Base-by-base conservation (phyloP, 768 basidiomycete genomes). In the Leccinum ochraceum region DNA sequence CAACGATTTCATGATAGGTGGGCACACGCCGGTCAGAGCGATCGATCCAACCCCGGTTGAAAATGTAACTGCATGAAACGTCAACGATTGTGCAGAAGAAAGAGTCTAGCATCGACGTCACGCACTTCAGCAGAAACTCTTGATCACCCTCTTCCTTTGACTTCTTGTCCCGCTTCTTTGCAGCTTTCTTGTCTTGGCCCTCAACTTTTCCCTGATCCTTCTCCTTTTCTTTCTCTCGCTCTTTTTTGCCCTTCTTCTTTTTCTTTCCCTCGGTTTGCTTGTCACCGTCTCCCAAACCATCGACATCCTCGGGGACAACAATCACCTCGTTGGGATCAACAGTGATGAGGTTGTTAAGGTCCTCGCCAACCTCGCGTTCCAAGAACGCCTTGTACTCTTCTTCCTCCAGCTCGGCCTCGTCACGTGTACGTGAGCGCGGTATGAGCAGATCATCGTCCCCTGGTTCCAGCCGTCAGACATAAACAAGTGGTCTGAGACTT, bases 31-130 rank as follows among this genome's bases (percentile, higher is more conserved):
- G 80, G 22, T 83, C 77, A 2, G 87, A 80, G 53, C 82, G 85
- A 74, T 98, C 97, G 53, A 99, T 87, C 97, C 97, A 99, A 1
- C 96, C 97, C 30, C 97, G 92, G 73, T 96, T 95, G 22, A 98
- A 80, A 64, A 99, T 97, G 74, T 97, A 99, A 74, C 95, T 98
- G 67, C 5, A 8, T 1, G 42, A 56, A 56, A 36, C 3, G 54
- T 63, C 53, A 64, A 24, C 53, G 28, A 8, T 39, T 39, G 37
- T 50, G 46, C 8, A 36, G 34, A 46, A 17, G 16, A 39, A 39
- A 37, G 20, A 17, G 6, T 37, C 2, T 9, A 16, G 22, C 46
- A 3, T 48, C 46, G 11, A 22, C 13, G 37, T 59, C 17, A 78
- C 91, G 57, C 67, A 97, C 95, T 93, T 90, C 79, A 94, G 82